phyloP scores from a whole-genome alignment of 225 moss, liverwort and hornwort species.

The Bryum argenteum region DNA sequence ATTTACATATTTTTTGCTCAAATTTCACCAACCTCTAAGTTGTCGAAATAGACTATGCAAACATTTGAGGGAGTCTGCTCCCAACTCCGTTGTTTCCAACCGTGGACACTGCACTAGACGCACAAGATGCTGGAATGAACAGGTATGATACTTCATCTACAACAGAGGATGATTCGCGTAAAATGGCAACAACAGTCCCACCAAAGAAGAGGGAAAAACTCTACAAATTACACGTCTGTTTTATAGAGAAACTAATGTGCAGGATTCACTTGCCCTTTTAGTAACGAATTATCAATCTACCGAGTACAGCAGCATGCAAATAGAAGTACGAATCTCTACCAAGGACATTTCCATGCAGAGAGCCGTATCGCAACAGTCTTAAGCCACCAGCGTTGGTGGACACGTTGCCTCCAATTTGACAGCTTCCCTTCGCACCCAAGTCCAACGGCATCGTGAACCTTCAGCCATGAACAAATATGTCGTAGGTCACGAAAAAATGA shows the following conservation, averaged over 20 bases:
- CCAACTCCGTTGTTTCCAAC: conserved; percentile 15
- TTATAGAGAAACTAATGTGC: conserved; percentile 1
- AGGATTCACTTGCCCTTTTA: conserved; percentile 12
- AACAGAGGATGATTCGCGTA: not conserved
- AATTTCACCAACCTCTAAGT: conserved; percentile 19
- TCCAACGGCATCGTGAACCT: conserved; percentile 96
- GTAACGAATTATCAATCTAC: conserved; percentile 20
- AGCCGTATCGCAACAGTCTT: conserved; percentile 91
- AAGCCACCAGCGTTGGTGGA: conserved; percentile 97
- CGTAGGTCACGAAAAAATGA: conserved; percentile 22
- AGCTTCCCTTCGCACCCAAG: conserved; percentile 98
- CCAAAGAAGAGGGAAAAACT: conserved; percentile 6
- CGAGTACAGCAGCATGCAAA: conserved; percentile 11
- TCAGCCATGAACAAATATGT: conserved; percentile 35
- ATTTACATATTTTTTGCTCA: conserved; percentile 15
- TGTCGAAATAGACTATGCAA: conserved; percentile 6
- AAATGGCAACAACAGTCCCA: conserved; percentile 22
- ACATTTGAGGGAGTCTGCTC: conserved; percentile 9
- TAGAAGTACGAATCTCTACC: conserved; percentile 46
- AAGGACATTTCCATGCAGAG: conserved; percentile 91
- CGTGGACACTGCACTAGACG: conserved; percentile 1
- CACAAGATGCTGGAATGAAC: conserved; percentile 26
- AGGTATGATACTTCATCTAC: not conserved
- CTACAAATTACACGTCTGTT: not conserved
- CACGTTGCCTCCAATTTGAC: conserved; percentile 98